Base-by-base conservation (phyloP, 306 rosid genomes). In the Fragaria ananassa region DNA sequence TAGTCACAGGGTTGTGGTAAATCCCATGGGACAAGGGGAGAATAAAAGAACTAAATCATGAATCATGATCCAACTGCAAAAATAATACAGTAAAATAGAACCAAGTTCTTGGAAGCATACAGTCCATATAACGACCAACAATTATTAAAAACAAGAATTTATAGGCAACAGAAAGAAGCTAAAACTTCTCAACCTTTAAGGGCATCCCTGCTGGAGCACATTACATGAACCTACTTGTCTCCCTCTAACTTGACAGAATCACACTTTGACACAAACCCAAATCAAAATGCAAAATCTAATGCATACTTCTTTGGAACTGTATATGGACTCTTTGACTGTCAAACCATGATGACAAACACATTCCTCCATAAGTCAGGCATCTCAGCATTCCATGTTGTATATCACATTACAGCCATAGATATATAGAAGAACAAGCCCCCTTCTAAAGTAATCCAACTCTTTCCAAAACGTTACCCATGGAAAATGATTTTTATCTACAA, bases 61-160 rank as follows among this genome's bases (percentile, higher is more conserved):
- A 34, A 19, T 8, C 2, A 49, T 5, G 5, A 34, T 6, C 71
- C 35, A 6, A 11, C 23, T 11, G 51, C 50, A 71, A 66, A 44
- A 3, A 45, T 54, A 60, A 60, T 15, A 27, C 11, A 74, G 53
- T 14, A 41, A 14, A 21, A 41, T 8, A 58, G 10, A 41, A 78
- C 74, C 70, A 42, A 63, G 19, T 39, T 57, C 6, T 25, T 23
- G 77, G 70, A 72, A 42, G 49, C 47, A 78, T 17, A 70, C 23
- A 54, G 56, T 50, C 39, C n/a, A 29, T 34, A 45, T 10, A 78
- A 60, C 46, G 47, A 37, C 71, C 50, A 25, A 3, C 60, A 10
- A 11, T 19, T 49, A 69, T 13, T 15, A 66, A 66, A 3, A 68
- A 74, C 27, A 41, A 39, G 12, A 37, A 14, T 17, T 12, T 12